phyloP scores from a whole-genome alignment of 306 rosid genomes.

The Vigna angularis region DNA sequence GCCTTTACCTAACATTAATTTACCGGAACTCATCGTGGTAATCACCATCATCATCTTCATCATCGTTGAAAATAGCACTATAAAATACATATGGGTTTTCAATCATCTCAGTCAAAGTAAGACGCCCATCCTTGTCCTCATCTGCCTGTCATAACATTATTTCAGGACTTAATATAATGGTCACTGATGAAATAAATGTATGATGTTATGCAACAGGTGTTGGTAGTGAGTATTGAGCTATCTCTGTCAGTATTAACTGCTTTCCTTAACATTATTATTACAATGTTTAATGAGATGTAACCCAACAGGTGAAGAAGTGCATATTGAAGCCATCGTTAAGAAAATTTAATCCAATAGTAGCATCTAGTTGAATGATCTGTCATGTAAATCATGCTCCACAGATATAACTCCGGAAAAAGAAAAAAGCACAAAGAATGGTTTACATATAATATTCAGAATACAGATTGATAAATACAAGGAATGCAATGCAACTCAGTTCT shows the following conservation, averaged over 20 bases:
- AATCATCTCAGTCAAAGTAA: slow-evolving; percentile 87
- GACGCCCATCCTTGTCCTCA: slow-evolving; percentile 85
- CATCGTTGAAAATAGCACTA: slow-evolving; percentile 86
- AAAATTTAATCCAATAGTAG: neutral
- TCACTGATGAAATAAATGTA: slow-evolving; percentile 41
- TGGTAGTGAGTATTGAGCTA: slow-evolving; percentile 30
- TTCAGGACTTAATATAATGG: slow-evolving; percentile 11
- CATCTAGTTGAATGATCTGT: slow-evolving; percentile 18
- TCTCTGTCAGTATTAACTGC: slow-evolving; percentile 35
- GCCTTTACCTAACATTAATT: slow-evolving; percentile 50
- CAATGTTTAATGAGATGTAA: slow-evolving; percentile 36
- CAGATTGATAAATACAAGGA: slow-evolving; percentile 23
- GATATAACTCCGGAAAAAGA: neutral
- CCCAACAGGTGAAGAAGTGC: neutral
- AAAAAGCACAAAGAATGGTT: neutral
- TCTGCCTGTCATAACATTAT: slow-evolving; percentile 76
- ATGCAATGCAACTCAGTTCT: slow-evolving; percentile 20
- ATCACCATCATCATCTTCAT: slow-evolving; percentile 71
- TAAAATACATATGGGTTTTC: slow-evolving; percentile 95
- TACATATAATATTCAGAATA: neutral
- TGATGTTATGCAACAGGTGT: slow-evolving; percentile 44
- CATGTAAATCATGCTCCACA: slow-evolving; percentile 9
- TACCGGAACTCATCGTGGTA: slow-evolving; percentile 94
- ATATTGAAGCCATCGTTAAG: slow-evolving; percentile 9
- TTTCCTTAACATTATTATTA: slow-evolving; percentile 42